Evolutionary conservation across 1,139 yeast species (phyloP).

Genomic region (Zygosaccharomyces sapae): DNA sequence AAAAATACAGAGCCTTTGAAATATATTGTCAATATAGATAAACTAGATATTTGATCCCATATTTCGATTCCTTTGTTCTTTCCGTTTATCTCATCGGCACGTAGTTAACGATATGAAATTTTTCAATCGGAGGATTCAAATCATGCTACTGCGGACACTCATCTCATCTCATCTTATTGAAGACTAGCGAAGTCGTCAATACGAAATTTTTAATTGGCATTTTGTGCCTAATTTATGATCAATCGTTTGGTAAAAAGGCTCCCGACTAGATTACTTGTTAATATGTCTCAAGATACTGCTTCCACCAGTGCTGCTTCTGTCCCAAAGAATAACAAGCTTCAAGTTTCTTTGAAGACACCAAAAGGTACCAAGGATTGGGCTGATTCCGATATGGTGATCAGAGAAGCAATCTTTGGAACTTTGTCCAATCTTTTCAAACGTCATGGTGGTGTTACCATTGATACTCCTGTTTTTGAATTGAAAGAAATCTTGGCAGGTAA

Average conservation of each 20-base stretch:
- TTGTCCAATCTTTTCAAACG: conserved; percentile 75
- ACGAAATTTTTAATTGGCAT: neutral
- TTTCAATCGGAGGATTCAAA: conserved; percentile 5
- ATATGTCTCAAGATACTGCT: conserved; percentile 14
- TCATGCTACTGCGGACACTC: neutral
- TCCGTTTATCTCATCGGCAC: conserved; percentile 1
- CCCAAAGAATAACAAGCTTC: conserved; percentile 39
- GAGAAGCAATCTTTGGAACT: conserved; percentile 78
- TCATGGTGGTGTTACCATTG: conserved; percentile 97
- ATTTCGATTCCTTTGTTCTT: neutral
- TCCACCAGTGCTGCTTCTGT: conserved; percentile 13
- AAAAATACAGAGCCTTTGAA: too few relatives aligned
- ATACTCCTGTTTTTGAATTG: conserved; percentile 94
- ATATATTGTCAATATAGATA: neutral
- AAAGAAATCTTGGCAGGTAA: conserved; percentile 94
- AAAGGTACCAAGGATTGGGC: conserved; percentile 99
- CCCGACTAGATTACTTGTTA: conserved; percentile 3
- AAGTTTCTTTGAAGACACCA: conserved; percentile 82
- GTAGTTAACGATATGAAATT: conserved; percentile 15
- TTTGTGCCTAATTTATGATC: conserved; percentile 1
- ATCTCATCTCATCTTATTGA: conserved; percentile 2
- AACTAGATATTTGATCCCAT: neutral
- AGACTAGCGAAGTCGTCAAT: neutral
- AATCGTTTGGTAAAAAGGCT: neutral
- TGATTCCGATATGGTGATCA: conserved; percentile 91